These are phyloP conservation scores for Aurinia saxatilis DNA, from an alignment of 345 rosid genomes.

Conservation along the genomic window DNA sequence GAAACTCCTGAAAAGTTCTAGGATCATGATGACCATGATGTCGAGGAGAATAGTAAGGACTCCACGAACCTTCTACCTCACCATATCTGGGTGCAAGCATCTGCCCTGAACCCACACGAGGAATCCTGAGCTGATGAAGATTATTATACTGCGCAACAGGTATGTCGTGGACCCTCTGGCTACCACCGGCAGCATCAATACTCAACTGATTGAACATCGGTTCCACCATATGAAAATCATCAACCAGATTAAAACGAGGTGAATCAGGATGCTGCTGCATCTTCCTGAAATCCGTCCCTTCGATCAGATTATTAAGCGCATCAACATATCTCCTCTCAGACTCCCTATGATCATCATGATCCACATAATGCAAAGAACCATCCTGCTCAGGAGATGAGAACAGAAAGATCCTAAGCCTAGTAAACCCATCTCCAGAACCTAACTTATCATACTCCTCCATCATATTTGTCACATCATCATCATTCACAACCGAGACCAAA, in stretches of 20 bases:
- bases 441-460: slow-evolving; percentile 98
- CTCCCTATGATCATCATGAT: slow-evolving; percentile 81
- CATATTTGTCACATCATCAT: slow-evolving; percentile 90
- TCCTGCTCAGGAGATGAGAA: slow-evolving; percentile 69
- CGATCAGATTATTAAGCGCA: slow-evolving; percentile 80
- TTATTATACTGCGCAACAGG: slow-evolving; percentile 45
- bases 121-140: slow-evolving; percentile 38
- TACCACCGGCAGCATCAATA: slow-evolving; percentile 48
- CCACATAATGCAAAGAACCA: slow-evolving; percentile 45
- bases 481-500: slow-evolving; percentile 86
- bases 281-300: slow-evolving; percentile 56
- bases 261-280: slow-evolving; percentile 53
- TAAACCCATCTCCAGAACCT: slow-evolving; percentile 80
- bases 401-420: slow-evolving; percentile 91
- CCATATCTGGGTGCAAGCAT: slow-evolving; percentile 52
- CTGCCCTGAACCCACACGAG: slow-evolving; percentile 38
- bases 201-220: slow-evolving; percentile 40
- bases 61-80: slow-evolving; percentile 63
- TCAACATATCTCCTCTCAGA: slow-evolving; percentile 93
- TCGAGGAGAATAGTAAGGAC: slow-evolving; percentile 74
- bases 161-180: slow-evolving; percentile 54
- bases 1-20: slow-evolving; percentile 53
- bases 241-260: slow-evolving; percentile 30
- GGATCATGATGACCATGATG: slow-evolving; percentile 75
- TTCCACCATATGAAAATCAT: slow-evolving; percentile 35